A percentile compares a stretch with the other conserved stretches of the same genome.
phyloP scores from a whole-genome alignment of 1,284 basidiomycete species.

The Xanthoconium separans region DNA sequence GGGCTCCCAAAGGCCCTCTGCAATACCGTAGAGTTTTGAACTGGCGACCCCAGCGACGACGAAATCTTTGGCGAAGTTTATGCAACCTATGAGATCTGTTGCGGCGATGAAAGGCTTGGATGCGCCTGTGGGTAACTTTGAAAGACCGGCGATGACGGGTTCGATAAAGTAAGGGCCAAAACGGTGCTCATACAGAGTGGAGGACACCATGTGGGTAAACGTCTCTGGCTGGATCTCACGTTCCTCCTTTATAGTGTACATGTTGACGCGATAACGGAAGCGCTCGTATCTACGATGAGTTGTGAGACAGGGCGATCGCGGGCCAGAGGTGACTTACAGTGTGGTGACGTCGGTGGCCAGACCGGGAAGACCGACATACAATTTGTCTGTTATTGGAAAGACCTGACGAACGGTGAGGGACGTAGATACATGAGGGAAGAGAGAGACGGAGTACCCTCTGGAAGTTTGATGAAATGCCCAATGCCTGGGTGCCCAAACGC shows the following conservation, averaged over 20 bases:
- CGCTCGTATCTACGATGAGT: constrained; percentile 66
- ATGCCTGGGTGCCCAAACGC: constrained; percentile 86
- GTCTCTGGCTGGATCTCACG: constrained; percentile 95
- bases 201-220: constrained; percentile 94
- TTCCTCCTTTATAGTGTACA: constrained; percentile 99
- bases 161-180: constrained; percentile 98
- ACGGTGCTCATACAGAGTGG: constrained; percentile 95
- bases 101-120: constrained; percentile 95
- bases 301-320: constrained; percentile 8
- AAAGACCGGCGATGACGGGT: constrained; percentile 92
- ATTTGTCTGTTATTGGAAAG: constrained; percentile 91
- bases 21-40: constrained; percentile 94
- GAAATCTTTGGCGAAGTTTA: constrained; percentile 96
- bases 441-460: constrained; percentile 69
- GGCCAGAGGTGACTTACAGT: constrained; percentile 54
- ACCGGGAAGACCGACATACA: constrained; percentile 92
- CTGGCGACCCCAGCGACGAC: constrained; percentile 95
- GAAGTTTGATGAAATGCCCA: constrained; percentile 90
- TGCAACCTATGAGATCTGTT: constrained; percentile 94
- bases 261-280: constrained; percentile 94
- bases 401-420: constrained; percentile 52
- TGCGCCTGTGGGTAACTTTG: constrained; percentile 70
- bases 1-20: constrained; percentile 98
- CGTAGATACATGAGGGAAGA: constrained; percentile 1
- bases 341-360: constrained; percentile 93